These are phyloP conservation scores for Scheffersomyces stipitis DNA, from an alignment of 805 yeast genomes.

Conservation along the genomic window DNA sequence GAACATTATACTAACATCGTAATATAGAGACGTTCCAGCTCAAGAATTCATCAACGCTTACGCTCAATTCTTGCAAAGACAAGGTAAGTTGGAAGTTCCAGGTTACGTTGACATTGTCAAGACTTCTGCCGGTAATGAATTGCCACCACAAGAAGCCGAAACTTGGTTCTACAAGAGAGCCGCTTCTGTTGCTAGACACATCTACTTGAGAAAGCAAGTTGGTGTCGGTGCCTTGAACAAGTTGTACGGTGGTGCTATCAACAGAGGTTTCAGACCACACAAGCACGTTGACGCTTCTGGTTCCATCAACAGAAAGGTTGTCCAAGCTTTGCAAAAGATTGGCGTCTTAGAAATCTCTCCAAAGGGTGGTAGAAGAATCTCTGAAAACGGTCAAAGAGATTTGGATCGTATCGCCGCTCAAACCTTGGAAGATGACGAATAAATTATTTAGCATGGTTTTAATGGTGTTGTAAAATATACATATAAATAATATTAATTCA, in stretches of 20 bases:
- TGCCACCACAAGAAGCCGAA: constrained; percentile 99
- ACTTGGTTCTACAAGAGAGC: constrained; percentile 99
- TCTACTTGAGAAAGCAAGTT: constrained; percentile 98
- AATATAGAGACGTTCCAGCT: constrained; percentile 99
- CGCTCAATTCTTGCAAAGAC: constrained; percentile 99
- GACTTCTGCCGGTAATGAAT: constrained; percentile 98
- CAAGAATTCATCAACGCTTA: constrained; percentile 99
- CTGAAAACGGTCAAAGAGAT: constrained; percentile 99
- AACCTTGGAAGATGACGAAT: constrained; percentile 88
- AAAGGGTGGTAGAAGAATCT: constrained; percentile 99
- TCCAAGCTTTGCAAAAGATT: constrained; percentile 97
- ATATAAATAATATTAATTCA: constrained; percentile 3
- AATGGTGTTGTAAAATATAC: constrained; percentile 8
- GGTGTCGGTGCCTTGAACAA: constrained; percentile 99
- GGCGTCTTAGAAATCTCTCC: constrained; percentile 95
- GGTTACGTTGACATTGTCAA: constrained; percentile 99
- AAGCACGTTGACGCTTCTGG: constrained; percentile 99
- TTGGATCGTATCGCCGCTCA: constrained; percentile 99
- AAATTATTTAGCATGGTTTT: constrained; percentile 12
- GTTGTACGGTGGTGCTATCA: constrained; percentile 98
- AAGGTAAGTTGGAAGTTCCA: constrained; percentile 99
- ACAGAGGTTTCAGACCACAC: constrained; percentile 99
- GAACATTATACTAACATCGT: constrained; percentile 38
- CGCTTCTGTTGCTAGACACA: constrained; percentile 99
- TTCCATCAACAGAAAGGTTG: constrained; percentile 97